Evolutionary conservation across 1,139 yeast genomes (phyloP).

Genomic region (Kurtzmaniella quercitrusa): DNA sequence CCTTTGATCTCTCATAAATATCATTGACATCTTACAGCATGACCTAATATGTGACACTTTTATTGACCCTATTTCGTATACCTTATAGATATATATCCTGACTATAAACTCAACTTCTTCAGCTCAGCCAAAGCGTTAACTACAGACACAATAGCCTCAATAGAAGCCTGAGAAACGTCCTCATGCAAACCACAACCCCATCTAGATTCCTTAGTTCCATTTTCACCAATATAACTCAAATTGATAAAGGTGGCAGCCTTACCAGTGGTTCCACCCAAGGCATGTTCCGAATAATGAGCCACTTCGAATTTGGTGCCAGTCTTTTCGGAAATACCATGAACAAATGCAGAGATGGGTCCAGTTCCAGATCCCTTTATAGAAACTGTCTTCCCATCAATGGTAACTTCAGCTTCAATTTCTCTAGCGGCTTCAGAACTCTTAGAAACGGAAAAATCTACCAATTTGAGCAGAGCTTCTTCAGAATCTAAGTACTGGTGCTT

Average conservation of each 20-base stretch:
- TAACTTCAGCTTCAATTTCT: conserved; percentile 26
- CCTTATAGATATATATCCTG: not conserved
- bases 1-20: too few species aligned
- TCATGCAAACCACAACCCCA: conserved; percentile 49
- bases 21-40: too few species aligned
- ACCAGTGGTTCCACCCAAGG: conserved; percentile 41
- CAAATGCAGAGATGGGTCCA: conserved; percentile 47
- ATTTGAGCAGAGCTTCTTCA: conserved; percentile 17
- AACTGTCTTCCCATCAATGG: conserved; percentile 17
- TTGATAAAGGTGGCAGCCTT: conserved; percentile 48
- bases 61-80: not conserved
- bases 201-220: conserved; percentile 22
- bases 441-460: conserved; percentile 33
- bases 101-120: conserved; percentile 14
- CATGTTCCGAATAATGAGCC: conserved; percentile 40
- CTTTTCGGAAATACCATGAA: conserved; percentile 34
- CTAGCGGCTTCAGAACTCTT: conserved; percentile 23
- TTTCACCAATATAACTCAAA: conserved; percentile 26
- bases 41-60: too few species aligned
- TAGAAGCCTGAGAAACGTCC: conserved; percentile 46
- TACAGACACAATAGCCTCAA: conserved; percentile 42
- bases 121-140: conserved; percentile 30
- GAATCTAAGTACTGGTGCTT: conserved; percentile 27
- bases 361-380: conserved; percentile 36
- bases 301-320: conserved; percentile 37